A percentile compares a stretch with the other conserved stretches of the same genome.
Conservation (phyloP, 2,329 filamentous ascomycete genomes). For the Alternaria sp. region DNA sequence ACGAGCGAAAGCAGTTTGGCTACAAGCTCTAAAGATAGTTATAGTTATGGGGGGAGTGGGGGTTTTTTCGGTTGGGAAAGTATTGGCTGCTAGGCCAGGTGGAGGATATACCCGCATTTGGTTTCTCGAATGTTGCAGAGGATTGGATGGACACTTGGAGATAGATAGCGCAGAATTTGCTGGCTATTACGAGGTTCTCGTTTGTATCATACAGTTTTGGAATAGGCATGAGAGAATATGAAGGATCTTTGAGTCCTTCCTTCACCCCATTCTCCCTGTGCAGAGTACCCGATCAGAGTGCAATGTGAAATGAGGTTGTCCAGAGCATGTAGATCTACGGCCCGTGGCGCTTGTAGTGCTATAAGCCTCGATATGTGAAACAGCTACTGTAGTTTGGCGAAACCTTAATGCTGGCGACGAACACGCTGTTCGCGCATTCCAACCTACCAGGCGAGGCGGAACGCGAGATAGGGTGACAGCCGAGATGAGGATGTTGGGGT, state of each 20-base stretch:
- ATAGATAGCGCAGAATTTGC: neutral
- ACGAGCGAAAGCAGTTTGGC: neutral
- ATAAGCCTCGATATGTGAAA: constrained; percentile 14
- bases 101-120: constrained; percentile 6
- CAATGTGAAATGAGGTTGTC: neutral
- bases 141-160: neutral
- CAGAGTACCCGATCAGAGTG: neutral
- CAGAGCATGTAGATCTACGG: neutral
- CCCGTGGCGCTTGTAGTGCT: constrained; percentile 2
- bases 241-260: neutral
- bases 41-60: neutral
- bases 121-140: neutral
- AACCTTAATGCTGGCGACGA: constrained; percentile 1
- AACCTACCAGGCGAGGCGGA: constrained; percentile 14
- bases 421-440: neutral
- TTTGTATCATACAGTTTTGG: neutral
- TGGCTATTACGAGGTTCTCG: neutral
- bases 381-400: neutral
- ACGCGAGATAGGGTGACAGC: neutral
- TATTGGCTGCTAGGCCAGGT: constrained; percentile 2
- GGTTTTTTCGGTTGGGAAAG: neutral
- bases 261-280: neutral
- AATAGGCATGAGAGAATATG: too few species aligned
- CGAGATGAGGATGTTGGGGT: neutral
- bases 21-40: neutral